phyloP scores from a whole-genome alignment of 2,329 filamentous ascomycete genomes.

The Cyphellophora attinorum region DNA sequence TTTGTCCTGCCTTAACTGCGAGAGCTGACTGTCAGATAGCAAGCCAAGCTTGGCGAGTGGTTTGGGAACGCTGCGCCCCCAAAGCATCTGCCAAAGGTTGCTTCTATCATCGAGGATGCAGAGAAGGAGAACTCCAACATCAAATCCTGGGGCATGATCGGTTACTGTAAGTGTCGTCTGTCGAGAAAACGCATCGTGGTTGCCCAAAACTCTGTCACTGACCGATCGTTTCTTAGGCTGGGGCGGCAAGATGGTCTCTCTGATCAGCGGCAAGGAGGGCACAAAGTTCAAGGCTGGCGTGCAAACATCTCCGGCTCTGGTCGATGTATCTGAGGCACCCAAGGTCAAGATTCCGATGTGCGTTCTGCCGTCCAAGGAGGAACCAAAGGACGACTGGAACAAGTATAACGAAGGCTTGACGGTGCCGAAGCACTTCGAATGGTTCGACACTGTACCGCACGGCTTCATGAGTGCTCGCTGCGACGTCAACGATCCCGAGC shows the following conservation, averaged over 20 bases:
- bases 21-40: too few relatives aligned
- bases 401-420: conserved; percentile 29
- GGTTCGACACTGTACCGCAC: conserved; percentile 33
- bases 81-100: conserved; percentile 46
- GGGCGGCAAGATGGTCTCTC: conserved; percentile 42
- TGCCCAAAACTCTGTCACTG: not conserved
- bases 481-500: conserved; percentile 29
- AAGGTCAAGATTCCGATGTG: conserved; percentile 47
- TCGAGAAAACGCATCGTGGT: conserved; percentile 25
- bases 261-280: conserved; percentile 40
- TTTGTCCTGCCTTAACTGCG: too few relatives aligned
- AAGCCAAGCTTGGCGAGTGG: conserved; percentile 50
- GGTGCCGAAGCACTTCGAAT: conserved; percentile 32
- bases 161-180: conserved; percentile 55
- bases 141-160: conserved; percentile 49
- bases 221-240: not conserved
- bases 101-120: conserved; percentile 45
- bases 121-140: conserved; percentile 37
- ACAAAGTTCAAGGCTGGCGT: conserved; percentile 49
- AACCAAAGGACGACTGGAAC: conserved; percentile 39
- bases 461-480: conserved; percentile 38
- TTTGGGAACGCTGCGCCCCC: conserved; percentile 51
- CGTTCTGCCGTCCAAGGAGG: conserved; percentile 49
- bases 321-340: conserved; percentile 48
- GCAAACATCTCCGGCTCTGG: conserved; percentile 51